Base-by-base conservation (phyloP, 2,329 filamentous ascomycete species). In the Pyricularia sp. region DNA sequence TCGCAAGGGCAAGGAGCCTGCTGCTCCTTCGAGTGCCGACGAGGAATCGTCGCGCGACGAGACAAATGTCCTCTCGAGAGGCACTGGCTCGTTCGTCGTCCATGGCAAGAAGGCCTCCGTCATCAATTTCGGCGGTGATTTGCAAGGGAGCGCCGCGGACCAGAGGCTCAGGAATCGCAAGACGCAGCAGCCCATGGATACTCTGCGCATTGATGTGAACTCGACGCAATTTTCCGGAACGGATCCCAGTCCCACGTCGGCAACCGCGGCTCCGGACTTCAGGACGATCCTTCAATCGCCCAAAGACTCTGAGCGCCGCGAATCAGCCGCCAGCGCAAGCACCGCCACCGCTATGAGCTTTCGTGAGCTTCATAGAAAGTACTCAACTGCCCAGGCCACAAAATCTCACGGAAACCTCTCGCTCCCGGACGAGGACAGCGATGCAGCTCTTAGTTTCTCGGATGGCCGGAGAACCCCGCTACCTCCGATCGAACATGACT, bases 21-120 rank as follows among this genome's bases (percentile, higher is more conserved):
- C 60, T 40, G 33, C 49, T 55, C 33, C 31, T 49, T 35, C 26
- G 35, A 31, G 24, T 28, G 44, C 26, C 2, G 57, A 62, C 10
- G 59, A 61, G 24, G 19, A 53, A 64, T 59, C 7, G 28, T 74
- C 68, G 71, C 83, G 77, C 19, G 53, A 40, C 9, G 78, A 89
- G 72, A 66, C 72, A 49, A 89, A 91, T 69, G 86, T 89, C 12
- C 81, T 99, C 13, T 81, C 89, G 7, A 86, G 94, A 62, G 88
- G 89, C 13, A 86, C 90, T 13, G 91, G 91, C 5, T 96, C 91
- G 70, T 99, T 99, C 74, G 96, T 94, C 4, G 88, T 99, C 4
- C 94, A 99, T 72, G 93, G 94, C 67, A 99, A 97, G 79, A 97
- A 99, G 76, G 94, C 94, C 2, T 96, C 92, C 0, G 90, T 99